Percentiles rank a stretch among this genome's conserved stretches.
These are phyloP conservation scores for Apiotrichum montevideense DNA, from an alignment of 1,284 basidiomycete genomes.

Conservation along the genomic window DNA sequence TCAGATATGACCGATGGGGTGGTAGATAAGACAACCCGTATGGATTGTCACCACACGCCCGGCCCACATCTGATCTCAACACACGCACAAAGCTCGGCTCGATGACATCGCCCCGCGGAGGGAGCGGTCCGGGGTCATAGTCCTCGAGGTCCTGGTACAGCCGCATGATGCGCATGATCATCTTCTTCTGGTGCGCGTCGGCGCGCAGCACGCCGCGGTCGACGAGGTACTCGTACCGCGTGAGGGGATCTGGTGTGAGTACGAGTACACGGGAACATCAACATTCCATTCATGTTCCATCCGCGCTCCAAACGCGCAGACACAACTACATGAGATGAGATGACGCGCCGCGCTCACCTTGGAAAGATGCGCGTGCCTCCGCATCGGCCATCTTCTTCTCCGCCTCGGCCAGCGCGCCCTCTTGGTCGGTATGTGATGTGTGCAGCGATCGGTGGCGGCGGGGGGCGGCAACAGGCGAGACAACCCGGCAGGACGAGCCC, in stretches of 20 bases:
- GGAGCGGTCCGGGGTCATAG: conserved; percentile 66
- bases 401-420: neutral
- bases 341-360: conserved; percentile 1
- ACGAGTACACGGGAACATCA: neutral
- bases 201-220: conserved; percentile 62
- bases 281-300: neutral
- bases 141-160: conserved; percentile 66
- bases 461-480: neutral
- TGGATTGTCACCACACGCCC: no score
- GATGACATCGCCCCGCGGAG: conserved; percentile 46
- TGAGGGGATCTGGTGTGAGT: conserved; percentile 32
- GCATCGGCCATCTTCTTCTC: conserved; percentile 16
- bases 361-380: conserved; percentile 12
- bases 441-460: conserved; percentile 3
- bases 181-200: conserved; percentile 77
- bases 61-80: no score
- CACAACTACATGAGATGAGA: no score
- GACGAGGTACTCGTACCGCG: conserved; percentile 70
- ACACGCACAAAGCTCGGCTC: conserved; percentile 28
- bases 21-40: no score
- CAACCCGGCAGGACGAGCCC: neutral
- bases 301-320: no score
- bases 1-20: neutral
- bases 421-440: neutral
- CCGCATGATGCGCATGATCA: conserved; percentile 73